These are phyloP conservation scores for Limtongia smithiae DNA, from an alignment of 805 yeast genomes.

Conservation along the genomic window DNA sequence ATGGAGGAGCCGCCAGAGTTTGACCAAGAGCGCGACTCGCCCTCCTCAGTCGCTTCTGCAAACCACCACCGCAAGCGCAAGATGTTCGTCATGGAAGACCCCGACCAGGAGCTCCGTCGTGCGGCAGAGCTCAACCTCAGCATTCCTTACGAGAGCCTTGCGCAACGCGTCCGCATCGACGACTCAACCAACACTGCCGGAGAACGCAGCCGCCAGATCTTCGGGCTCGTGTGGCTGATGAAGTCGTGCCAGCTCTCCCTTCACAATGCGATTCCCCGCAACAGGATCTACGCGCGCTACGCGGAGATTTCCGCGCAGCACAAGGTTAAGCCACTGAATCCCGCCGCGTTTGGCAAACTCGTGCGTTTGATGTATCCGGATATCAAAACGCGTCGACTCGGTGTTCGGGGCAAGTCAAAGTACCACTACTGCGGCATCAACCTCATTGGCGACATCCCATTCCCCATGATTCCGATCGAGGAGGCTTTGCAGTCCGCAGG, in stretches of 20 bases:
- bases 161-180: slow-evolving; percentile 30
- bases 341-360: slow-evolving; percentile 75
- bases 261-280: slow-evolving; percentile 59
- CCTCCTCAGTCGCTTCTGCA: background rate
- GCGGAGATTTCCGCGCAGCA: slow-evolving; percentile 54
- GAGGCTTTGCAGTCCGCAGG: slow-evolving; percentile 1
- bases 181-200: slow-evolving; percentile 27
- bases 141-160: slow-evolving; percentile 28
- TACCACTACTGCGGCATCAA: slow-evolving; percentile 82
- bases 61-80: background rate
- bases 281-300: slow-evolving; percentile 64
- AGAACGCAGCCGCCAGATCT: slow-evolving; percentile 52
- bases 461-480: too few relatives aligned
- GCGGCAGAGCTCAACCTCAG: slow-evolving; percentile 23
- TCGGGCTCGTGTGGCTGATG: slow-evolving; percentile 78
- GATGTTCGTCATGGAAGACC: slow-evolving; percentile 16
- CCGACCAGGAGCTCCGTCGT: slow-evolving; percentile 30
- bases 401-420: slow-evolving; percentile 75
- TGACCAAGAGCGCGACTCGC: background rate
- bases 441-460: slow-evolving; percentile 39
- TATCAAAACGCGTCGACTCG: slow-evolving; percentile 71
- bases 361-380: slow-evolving; percentile 63
- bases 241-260: slow-evolving; percentile 53
- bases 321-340: slow-evolving; percentile 58
- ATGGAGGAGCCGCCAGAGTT: background rate